phyloP scores from a whole-genome alignment of 202 grass and related monocot species.

The Tripidium arundinaceum region DNA sequence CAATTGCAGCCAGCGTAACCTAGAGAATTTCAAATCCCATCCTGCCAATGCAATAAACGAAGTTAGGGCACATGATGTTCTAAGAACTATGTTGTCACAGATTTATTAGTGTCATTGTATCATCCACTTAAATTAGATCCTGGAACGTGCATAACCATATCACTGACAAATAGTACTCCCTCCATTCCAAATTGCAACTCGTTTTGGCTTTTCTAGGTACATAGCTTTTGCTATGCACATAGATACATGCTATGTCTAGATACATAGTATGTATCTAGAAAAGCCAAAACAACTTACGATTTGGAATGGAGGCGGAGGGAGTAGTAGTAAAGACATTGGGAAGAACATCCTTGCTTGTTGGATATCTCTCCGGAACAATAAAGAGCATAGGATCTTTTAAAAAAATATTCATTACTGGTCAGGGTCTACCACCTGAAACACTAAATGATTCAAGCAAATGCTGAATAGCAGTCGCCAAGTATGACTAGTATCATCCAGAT shows the following conservation, averaged over 20 bases:
- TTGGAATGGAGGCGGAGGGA: background rate
- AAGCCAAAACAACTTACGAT: background rate
- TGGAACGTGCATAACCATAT: constrained; percentile 8
- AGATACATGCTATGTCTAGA: background rate
- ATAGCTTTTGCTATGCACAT: no score
- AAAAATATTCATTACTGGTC: constrained; percentile 11
- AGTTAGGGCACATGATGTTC: constrained; percentile 23
- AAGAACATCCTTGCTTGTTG: constrained; percentile 12
- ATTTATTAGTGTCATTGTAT: background rate
- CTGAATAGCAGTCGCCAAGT: background rate
- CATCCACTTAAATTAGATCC: constrained; percentile 5
- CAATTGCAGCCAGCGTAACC: constrained; percentile 90
- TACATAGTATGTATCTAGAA: background rate
- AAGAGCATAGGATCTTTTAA: background rate
- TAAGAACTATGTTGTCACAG: background rate
- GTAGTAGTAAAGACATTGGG: background rate
- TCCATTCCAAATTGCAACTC: no score
- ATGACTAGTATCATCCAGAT: constrained; percentile 19
- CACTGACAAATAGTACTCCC: constrained; percentile 18
- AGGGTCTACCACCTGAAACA: constrained; percentile 6
- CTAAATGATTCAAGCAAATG: constrained; percentile 22
- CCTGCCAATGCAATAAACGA: constrained; percentile 62
- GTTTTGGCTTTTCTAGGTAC: no score
- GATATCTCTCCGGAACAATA: background rate
- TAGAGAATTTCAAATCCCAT: constrained; percentile 81